Conservation (phyloP, 208 protist genomes). For the Jaenimonas drosophilae region DNA sequence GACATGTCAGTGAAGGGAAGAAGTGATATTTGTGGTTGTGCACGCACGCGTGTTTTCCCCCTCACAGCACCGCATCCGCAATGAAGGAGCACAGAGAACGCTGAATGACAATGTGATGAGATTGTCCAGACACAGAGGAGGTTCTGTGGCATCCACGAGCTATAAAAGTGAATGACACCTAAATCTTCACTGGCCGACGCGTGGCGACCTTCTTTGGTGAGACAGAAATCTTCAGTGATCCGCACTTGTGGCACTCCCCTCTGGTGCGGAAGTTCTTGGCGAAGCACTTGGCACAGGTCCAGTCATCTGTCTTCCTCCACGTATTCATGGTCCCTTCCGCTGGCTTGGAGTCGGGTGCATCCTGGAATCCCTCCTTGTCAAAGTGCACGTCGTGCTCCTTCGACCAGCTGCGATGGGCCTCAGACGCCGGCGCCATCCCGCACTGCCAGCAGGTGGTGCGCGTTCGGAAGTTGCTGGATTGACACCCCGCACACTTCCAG, state of each 20-base stretch:
- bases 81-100: too few species aligned
- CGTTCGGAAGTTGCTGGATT: constrained; percentile 82
- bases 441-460: constrained; percentile 79
- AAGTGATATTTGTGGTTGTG: too few species aligned
- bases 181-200: constrained; percentile 76
- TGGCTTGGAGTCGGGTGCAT: constrained; percentile 10
- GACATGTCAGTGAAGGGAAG: too few species aligned
- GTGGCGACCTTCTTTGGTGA: constrained; percentile 23
- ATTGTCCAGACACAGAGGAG: too few species aligned
- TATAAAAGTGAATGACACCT: constrained; percentile 1
- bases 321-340: constrained; percentile 26
- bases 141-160: too few species aligned
- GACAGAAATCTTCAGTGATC: constrained; percentile 37
- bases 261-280: constrained; percentile 60
- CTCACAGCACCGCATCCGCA: too few species aligned
- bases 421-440: constrained; percentile 16
- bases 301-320: constrained; percentile 44
- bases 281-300: constrained; percentile 82
- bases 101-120: too few species aligned
- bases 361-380: constrained; percentile 73
- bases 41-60: too few species aligned
- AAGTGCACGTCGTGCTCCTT: constrained; percentile 25
- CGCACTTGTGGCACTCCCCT: constrained; percentile 73
- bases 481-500: constrained; percentile 69
- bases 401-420: constrained; percentile 12